These are phyloP conservation scores for Candida wancherniae DNA, from an alignment of 805 yeast species.

Conservation along the genomic window DNA sequence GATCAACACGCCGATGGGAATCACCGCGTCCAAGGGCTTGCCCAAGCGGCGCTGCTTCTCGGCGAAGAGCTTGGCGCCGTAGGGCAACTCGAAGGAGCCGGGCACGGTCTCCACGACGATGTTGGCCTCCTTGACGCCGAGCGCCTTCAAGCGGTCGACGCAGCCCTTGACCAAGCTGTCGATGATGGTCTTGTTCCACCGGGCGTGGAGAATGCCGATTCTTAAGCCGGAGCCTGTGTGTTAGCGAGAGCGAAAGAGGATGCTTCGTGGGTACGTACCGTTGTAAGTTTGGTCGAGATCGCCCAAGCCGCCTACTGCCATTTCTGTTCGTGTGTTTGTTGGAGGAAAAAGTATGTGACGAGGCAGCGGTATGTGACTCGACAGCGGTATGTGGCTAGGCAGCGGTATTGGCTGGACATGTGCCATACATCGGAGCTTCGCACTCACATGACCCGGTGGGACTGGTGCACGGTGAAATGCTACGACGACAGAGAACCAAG, in stretches of 20 bases:
- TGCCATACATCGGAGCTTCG: too few species aligned
- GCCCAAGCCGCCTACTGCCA: slow-evolving; percentile 84
- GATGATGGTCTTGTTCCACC: slow-evolving; percentile 85
- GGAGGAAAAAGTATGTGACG: too few species aligned
- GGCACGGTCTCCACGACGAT: slow-evolving; percentile 85
- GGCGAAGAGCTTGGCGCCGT: slow-evolving; percentile 56
- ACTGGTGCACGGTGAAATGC: too few species aligned
- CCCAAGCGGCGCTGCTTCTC: slow-evolving; percentile 40
- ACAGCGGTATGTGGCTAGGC: too few species aligned
- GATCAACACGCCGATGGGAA: slow-evolving; percentile 91
- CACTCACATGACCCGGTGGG: too few species aligned
- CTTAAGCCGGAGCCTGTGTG: slow-evolving; percentile 48
- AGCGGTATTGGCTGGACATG: too few species aligned
- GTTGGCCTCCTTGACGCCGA: slow-evolving; percentile 73
- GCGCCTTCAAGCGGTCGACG: slow-evolving; percentile 46
- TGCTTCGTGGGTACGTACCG: slow-evolving; percentile 38
- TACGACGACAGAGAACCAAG: too few species aligned
- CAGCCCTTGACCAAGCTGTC: slow-evolving; percentile 80
- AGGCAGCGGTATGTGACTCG: too few species aligned
- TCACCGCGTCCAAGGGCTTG: slow-evolving; percentile 70
- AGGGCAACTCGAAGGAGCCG: slow-evolving; percentile 92
- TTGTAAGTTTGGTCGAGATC: slow-evolving; percentile 62
- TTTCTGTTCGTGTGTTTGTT: slow-evolving; percentile 18
- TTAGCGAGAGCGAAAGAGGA: too few species aligned
- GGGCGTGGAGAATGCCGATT: slow-evolving; percentile 88